phyloP scores from a whole-genome alignment of 1,284 basidiomycete genomes.

The Ganoderma resinaceum region DNA sequence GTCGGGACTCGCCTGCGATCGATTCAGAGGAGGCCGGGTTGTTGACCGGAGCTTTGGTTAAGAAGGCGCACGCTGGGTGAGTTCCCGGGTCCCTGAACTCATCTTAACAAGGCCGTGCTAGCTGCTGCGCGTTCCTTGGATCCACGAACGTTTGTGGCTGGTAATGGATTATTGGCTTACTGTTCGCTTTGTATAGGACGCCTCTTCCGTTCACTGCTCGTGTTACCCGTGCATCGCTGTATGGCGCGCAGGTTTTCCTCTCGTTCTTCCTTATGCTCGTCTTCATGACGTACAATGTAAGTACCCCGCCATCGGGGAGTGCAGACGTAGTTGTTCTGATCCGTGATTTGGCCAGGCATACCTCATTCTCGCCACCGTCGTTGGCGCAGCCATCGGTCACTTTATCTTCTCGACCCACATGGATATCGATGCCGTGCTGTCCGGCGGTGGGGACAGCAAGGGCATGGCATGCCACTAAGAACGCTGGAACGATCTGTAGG shows the following conservation, averaged over 20 bases:
- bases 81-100: slow-evolving; percentile 28
- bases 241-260: slow-evolving; percentile 71
- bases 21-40: slow-evolving; percentile 60
- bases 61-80: slow-evolving; percentile 50
- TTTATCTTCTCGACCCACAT: slow-evolving; percentile 70
- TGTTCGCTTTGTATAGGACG: slow-evolving; percentile 41
- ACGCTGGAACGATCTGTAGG: background rate
- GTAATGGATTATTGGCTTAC: background rate
- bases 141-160: background rate
- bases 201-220: slow-evolving; percentile 59
- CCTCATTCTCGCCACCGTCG: slow-evolving; percentile 74
- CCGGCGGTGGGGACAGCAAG: slow-evolving; percentile 51
- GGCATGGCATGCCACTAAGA: slow-evolving; percentile 64
- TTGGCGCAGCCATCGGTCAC: slow-evolving; percentile 77
- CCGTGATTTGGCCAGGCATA: slow-evolving; percentile 62
- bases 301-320: slow-evolving; percentile 20
- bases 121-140: background rate
- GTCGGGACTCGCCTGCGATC: slow-evolving; percentile 49
- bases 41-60: slow-evolving; percentile 53
- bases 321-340: background rate
- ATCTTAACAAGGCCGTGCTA: background rate
- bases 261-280: slow-evolving; percentile 90
- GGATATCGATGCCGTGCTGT: slow-evolving; percentile 62
- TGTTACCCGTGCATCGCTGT: slow-evolving; percentile 64
- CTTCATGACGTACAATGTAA: slow-evolving; percentile 88